Evolutionary conservation across 2,329 filamentous ascomycete genomes (phyloP).

Genomic region (Monilinia vaccinii-corymbosi): DNA sequence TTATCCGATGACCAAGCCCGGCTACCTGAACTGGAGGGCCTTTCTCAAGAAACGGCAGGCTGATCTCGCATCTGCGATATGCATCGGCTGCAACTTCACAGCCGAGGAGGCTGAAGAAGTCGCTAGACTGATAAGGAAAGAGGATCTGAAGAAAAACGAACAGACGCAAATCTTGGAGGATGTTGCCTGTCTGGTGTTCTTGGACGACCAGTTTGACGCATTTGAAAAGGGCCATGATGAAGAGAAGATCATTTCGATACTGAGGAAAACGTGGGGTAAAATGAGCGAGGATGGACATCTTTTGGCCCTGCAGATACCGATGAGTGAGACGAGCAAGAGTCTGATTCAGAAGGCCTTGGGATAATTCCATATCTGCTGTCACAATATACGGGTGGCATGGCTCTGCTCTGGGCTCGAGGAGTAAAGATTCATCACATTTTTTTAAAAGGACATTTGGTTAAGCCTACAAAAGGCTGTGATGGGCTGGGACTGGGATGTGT

Average conservation of each 20-base stretch:
- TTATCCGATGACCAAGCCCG: conserved; percentile 65
- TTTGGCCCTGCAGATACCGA: conserved; percentile 55
- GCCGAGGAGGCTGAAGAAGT: conserved; percentile 51
- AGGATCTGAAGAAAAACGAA: conserved; percentile 53
- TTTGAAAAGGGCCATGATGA: conserved; percentile 72
- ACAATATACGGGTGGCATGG: conserved; percentile 2
- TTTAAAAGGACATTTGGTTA: neutral
- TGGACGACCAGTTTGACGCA: conserved; percentile 77
- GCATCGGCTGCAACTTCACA: conserved; percentile 32
- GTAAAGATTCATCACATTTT: neutral
- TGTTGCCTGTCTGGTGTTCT: conserved; percentile 76
- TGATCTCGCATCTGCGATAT: conserved; percentile 46
- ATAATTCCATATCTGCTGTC: conserved; percentile 16
- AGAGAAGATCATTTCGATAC: conserved; percentile 63
- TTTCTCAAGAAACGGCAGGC: conserved; percentile 66
- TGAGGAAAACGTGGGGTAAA: conserved; percentile 68
- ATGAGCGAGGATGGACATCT: conserved; percentile 56
- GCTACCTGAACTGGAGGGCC: conserved; percentile 74
- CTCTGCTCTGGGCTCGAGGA: neutral
- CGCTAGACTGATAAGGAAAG: conserved; percentile 68
- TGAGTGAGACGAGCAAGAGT: conserved; percentile 52
- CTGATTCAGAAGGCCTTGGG: conserved; percentile 55
- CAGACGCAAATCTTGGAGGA: conserved; percentile 75
- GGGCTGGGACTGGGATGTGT: neutral
- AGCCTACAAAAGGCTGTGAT: neutral